These are phyloP conservation scores for Suillus alpinus DNA, from an alignment of 768 basidiomycete genomes.

Conservation along the genomic window DNA sequence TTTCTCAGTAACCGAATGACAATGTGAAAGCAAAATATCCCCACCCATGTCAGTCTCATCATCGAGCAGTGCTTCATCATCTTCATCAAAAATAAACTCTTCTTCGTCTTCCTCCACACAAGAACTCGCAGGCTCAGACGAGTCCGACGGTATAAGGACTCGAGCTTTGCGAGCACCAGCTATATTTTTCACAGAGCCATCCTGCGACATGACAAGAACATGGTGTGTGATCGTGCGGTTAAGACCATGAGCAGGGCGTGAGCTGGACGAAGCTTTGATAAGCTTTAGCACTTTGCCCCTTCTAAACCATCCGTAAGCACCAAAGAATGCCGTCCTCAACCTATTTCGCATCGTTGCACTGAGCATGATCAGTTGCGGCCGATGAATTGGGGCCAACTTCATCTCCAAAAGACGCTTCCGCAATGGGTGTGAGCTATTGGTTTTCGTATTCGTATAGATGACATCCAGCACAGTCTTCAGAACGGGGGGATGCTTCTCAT, in stretches of 20 bases:
- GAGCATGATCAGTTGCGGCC: slow-evolving; percentile 62
- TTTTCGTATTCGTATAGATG: slow-evolving; percentile 44
- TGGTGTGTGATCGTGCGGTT: slow-evolving; percentile 42
- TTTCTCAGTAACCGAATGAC: slow-evolving; percentile 8
- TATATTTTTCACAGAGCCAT: slow-evolving; percentile 53
- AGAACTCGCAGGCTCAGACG: background rate
- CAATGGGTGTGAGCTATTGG: background rate
- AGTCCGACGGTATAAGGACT: background rate
- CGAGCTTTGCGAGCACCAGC: slow-evolving; percentile 36
- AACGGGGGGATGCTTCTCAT: slow-evolving; percentile 53
- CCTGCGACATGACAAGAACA: slow-evolving; percentile 58
- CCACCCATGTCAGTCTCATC: slow-evolving; percentile 22
- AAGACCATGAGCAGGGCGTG: slow-evolving; percentile 25
- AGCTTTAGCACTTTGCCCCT: slow-evolving; percentile 34
- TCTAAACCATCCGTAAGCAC: slow-evolving; percentile 59
- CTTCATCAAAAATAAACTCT: slow-evolving; percentile 23
- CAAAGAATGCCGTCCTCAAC: slow-evolving; percentile 38
- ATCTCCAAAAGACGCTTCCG: slow-evolving; percentile 12
- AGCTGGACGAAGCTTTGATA: slow-evolving; percentile 23
- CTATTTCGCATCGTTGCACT: slow-evolving; percentile 68
- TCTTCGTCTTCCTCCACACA: slow-evolving; percentile 1
- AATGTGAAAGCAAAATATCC: background rate
- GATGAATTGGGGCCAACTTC: slow-evolving; percentile 13
- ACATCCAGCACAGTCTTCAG: slow-evolving; percentile 58
- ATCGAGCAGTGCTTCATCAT: slow-evolving; percentile 16